Base-by-base conservation (phyloP, 2,329 filamentous ascomycete species). In the Rosellinia necatrix region DNA sequence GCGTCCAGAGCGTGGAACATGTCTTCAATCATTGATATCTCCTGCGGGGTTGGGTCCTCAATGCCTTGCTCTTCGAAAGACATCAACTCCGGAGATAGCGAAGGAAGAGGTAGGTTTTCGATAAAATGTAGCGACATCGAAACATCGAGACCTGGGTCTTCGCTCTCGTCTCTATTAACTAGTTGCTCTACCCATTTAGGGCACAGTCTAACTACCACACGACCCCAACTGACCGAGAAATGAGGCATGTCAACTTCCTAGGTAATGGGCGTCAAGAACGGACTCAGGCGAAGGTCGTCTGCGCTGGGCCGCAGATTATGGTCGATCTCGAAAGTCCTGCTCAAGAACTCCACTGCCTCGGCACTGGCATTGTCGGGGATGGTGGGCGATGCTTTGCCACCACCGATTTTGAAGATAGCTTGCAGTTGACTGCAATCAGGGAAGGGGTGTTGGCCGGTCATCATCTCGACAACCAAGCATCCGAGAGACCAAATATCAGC, bases 401-500 rank as follows among this genome's bases (percentile, higher is more conserved):
- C 92, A 34, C 92, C 92, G 71, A 99, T 97, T 78, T 96, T 96
- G 81, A 99, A 99, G 69, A 99, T 97, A 58, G 94, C 94, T 72
- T 99, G 94, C 61, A 99, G 80, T 74, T 99, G 96, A 58, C 91
- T 96, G 78, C 92, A 96, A 75, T 96, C 93, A 0, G 94, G 94
- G 81, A 97, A 97, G 1, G 94, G 94, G 71, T 97, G 94, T 40
- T 86, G 89, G 53, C 94, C 94, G 10, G 94, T 97, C 81, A 97
- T 96, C 94, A 99, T 99, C 78, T 99, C 94, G 21, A 99, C 93
- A 12, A 99, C 91, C 48, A 99, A 80, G 72, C 94, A 99, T 29
- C 94, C 94, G 21, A 99, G 83, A 41, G 91, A 96, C 94, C 94
- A 99, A 66, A 99, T 99, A 69, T 99, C 94, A 12, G 94, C 94